These are phyloP conservation scores for Eucalyptus curtisii DNA, from an alignment of 345 rosid genomes.

Conservation along the genomic window DNA sequence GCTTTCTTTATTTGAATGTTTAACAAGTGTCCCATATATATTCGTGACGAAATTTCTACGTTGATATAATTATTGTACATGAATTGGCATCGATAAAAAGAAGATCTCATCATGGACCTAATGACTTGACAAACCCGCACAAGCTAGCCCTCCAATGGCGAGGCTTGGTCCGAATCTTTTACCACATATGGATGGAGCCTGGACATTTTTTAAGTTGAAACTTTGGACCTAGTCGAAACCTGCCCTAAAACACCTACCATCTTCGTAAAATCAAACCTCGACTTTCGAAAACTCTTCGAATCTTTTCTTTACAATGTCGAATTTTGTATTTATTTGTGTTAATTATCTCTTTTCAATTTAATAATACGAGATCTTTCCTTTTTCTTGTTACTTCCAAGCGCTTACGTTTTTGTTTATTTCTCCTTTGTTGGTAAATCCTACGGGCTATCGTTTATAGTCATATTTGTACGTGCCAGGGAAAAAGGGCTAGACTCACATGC, in stretches of 20 bases:
- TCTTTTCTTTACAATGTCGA: neutral
- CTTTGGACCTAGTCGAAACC: accelerated
- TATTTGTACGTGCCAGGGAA: neutral
- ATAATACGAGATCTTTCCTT: neutral
- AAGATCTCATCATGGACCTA: neutral
- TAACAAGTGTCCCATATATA: neutral
- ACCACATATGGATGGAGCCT: neutral
- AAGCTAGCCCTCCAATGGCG: neutral
- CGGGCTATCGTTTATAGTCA: neutral
- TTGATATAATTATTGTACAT: neutral
- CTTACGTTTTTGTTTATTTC: neutral
- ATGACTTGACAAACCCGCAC: neutral
- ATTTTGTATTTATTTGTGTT: neutral
- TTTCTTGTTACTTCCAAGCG: neutral
- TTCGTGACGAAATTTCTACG: neutral
- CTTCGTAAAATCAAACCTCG: neutral
- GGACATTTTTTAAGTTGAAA: neutral
- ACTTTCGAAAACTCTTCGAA: neutral
- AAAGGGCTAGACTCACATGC: neutral
- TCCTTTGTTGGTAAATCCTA: neutral
- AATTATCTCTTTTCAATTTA: neutral
- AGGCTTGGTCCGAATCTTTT: neutral
- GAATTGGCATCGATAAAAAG: neutral
- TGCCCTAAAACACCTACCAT: neutral
- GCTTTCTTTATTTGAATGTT: neutral